Conservation (phyloP, 768 basidiomycete genomes). For the Calocera viscosa region DNA sequence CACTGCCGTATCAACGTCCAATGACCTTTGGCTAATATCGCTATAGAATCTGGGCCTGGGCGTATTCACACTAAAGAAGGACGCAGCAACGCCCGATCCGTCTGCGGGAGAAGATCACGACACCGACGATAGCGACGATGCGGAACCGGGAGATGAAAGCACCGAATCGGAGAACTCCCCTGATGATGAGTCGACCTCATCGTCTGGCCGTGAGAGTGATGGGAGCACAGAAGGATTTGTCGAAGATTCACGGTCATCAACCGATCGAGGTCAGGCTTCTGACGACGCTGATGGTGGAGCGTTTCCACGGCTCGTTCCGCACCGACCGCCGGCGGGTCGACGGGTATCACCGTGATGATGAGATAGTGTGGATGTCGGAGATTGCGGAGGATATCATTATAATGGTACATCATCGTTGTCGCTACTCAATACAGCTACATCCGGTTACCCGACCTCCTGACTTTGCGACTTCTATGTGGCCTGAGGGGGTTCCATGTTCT, state of each 20-base stretch:
- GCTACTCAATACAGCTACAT: neutral
- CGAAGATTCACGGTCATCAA: neutral
- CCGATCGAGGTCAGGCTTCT: neutral
- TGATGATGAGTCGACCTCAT: neutral
- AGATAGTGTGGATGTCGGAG: neutral
- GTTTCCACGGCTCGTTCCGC: neutral
- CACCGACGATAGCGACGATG: neutral
- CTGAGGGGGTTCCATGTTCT: constrained; percentile 54
- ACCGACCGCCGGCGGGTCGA: neutral
- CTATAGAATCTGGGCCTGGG: constrained; percentile 52
- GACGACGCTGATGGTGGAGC: neutral
- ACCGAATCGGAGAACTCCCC: neutral
- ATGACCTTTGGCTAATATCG: constrained; percentile 7
- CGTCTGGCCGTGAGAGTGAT: neutral
- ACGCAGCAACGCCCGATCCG: constrained; percentile 13
- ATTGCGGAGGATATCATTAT: constrained; percentile 7
- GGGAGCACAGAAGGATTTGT: neutral
- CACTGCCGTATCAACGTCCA: neutral
- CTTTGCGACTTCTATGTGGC: neutral
- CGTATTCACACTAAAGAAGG: constrained; percentile 35
- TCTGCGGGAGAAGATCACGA: neutral
- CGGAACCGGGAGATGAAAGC: neutral
- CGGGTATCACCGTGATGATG: neutral
- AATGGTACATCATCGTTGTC: neutral
- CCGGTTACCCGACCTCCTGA: neutral